These are phyloP conservation scores for Apophysomyces ossiformis DNA, from an alignment of 371 early-diverging fungal genomes.

Conservation along the genomic window DNA sequence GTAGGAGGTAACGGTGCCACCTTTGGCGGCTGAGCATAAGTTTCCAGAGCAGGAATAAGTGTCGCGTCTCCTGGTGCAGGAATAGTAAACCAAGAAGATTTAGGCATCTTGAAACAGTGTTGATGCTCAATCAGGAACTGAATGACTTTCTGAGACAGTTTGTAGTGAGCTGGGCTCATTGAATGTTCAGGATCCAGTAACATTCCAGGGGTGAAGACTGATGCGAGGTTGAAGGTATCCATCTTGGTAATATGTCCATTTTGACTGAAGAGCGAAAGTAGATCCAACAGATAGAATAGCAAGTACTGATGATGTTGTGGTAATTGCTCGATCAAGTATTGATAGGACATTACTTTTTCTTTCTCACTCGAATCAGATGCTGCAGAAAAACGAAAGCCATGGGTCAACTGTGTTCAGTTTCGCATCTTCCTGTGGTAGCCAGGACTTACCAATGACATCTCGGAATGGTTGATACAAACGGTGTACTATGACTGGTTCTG, in stretches of 20 bases:
- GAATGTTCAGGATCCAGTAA: slow-evolving; percentile 56
- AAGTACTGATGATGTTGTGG: slow-evolving; percentile 65
- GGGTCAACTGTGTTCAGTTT: background rate
- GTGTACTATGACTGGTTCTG: slow-evolving; percentile 66
- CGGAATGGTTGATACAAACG: slow-evolving; percentile 63
- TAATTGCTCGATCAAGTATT: slow-evolving; percentile 54
- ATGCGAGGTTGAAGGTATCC: slow-evolving; percentile 61
- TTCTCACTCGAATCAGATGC: slow-evolving; percentile 26
- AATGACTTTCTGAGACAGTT: slow-evolving; percentile 59
- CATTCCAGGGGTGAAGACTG: slow-evolving; percentile 68
- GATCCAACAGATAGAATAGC: slow-evolving; percentile 64
- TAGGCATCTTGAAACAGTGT: slow-evolving; percentile 39
- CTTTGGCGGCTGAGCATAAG: slow-evolving; percentile 7
- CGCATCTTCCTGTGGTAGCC: too few relatives aligned
- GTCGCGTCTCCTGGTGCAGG: background rate
- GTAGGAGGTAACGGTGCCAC: slow-evolving; percentile 3
- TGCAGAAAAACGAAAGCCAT: background rate
- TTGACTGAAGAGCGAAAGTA: slow-evolving; percentile 58
- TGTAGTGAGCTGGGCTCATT: slow-evolving; percentile 61
- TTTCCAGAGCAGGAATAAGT: slow-evolving; percentile 4
- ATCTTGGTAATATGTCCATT: slow-evolving; percentile 55
- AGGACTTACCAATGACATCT: slow-evolving; percentile 52
- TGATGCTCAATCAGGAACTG: slow-evolving; percentile 62
- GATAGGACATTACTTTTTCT: slow-evolving; percentile 51
- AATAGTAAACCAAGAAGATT: slow-evolving; percentile 16